Conservation (phyloP, 176 grass and related monocot genomes). For the Oryza longistaminata region DNA sequence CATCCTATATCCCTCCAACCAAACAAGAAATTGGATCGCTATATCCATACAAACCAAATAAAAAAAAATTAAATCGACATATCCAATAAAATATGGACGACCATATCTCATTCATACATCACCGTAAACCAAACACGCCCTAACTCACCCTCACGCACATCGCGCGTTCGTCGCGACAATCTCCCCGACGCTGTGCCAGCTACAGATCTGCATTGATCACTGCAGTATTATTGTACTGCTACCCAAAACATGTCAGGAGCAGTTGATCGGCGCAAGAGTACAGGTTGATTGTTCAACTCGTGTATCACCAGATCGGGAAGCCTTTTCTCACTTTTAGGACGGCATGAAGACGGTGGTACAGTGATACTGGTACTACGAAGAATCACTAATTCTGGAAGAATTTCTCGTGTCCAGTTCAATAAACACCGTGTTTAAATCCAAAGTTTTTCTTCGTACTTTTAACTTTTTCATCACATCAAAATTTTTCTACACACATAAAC, state of each 20-base stretch:
- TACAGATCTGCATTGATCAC: neutral
- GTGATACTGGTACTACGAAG: neutral
- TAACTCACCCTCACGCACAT: neutral
- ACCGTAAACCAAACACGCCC: too few species aligned
- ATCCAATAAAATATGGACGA: too few species aligned
- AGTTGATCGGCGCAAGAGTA: neutral
- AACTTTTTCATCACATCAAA: too few species aligned
- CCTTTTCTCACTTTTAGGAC: neutral
- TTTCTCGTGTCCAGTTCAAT: neutral
- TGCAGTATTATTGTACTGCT: neutral
- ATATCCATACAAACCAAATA: too few species aligned
- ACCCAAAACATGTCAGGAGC: neutral
- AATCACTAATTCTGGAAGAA: neutral
- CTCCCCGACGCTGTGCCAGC: neutral
- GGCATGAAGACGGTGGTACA: neutral
- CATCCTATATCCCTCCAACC: too few species aligned
- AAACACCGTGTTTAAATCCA: neutral
- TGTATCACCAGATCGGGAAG: neutral
- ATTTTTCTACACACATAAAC: too few species aligned
- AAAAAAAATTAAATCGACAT: too few species aligned
- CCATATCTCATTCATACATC: too few species aligned
- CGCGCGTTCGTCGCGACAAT: neutral
- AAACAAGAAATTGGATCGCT: too few species aligned
- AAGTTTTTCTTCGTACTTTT: fast-evolving
- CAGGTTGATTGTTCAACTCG: neutral